Percentiles rank a stretch among this genome's conserved stretches.
Conservation (phyloP, 2,329 filamentous ascomycete species). For the Simplicillium aogashimaense region DNA sequence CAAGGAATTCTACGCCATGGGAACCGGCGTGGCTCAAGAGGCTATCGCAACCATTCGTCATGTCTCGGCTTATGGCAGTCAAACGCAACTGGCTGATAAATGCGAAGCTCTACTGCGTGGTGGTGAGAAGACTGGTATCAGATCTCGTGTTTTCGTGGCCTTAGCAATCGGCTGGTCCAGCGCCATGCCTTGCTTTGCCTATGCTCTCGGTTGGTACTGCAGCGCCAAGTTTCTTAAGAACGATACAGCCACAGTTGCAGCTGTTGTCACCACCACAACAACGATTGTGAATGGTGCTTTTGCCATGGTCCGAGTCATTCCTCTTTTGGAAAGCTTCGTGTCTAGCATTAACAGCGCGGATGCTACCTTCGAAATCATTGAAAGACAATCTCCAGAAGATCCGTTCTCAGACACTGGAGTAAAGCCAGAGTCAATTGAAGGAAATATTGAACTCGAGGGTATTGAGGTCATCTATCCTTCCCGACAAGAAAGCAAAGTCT, state of each 20-base stretch:
- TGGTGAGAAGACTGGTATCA: conserved; percentile 26
- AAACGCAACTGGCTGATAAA: conserved; percentile 23
- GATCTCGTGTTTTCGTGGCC: conserved; percentile 21
- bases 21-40: conserved; percentile 23
- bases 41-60: conserved; percentile 27
- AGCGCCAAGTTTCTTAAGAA: conserved; percentile 12
- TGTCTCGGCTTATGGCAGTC: conserved; percentile 32
- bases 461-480: conserved; percentile 35
- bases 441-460: conserved; percentile 26
- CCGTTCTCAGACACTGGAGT: conserved; percentile 22
- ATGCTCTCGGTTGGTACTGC: no score
- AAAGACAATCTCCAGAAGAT: conserved; percentile 25
- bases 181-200: no score
- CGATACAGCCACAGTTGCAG: conserved; percentile 21
- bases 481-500: conserved; percentile 28
- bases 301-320: conserved; percentile 5
- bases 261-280: conserved; percentile 25
- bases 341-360: conserved; percentile 10
- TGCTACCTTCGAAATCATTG: conserved; percentile 26
- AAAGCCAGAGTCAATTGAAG: conserved; percentile 16
- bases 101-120: conserved; percentile 25
- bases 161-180: no score
- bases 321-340: no score
- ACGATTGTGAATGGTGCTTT: conserved; percentile 27
- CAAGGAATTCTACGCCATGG: conserved; percentile 21